Conservation (phyloP, 2,329 filamentous ascomycete genomes). For the Talaromyces albobiverticillius region DNA sequence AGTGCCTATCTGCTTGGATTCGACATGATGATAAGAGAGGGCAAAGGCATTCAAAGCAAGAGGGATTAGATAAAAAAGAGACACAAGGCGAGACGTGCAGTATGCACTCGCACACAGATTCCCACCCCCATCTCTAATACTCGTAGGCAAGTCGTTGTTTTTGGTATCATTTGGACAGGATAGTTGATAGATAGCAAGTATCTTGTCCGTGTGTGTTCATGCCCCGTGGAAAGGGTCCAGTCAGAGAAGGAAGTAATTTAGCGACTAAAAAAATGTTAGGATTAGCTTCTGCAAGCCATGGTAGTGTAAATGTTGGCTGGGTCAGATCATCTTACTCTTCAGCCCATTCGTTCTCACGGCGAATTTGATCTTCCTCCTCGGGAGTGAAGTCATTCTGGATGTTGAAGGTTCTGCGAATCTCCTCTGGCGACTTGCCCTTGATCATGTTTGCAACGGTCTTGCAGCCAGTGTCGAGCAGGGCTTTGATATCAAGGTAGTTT, state of each 20-base stretch:
- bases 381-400: conserved; percentile 99
- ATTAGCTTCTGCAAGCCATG: neutral
- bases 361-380: conserved; percentile 98
- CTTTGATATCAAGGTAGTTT: conserved; percentile 99
- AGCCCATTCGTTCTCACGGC: conserved; percentile 86
- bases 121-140: too few relatives aligned
- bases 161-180: neutral
- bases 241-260: neutral
- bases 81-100: too few relatives aligned
- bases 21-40: neutral
- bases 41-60: neutral
- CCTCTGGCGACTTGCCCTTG: conserved; percentile 99
- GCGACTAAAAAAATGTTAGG: neutral
- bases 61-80: neutral
- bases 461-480: conserved; percentile 94
- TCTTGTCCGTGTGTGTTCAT: neutral
- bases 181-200: neutral
- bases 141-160: neutral
- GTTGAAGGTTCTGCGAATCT: conserved; percentile 99
- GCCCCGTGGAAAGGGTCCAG: neutral
- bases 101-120: too few relatives aligned
- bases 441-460: conserved; percentile 99
- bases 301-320: neutral
- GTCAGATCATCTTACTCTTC: conserved; percentile 60
- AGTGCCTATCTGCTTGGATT: neutral